Base-by-base conservation (phyloP, 192 early-diverging fungal genomes). In the Rhizoclosmatium sp. region DNA sequence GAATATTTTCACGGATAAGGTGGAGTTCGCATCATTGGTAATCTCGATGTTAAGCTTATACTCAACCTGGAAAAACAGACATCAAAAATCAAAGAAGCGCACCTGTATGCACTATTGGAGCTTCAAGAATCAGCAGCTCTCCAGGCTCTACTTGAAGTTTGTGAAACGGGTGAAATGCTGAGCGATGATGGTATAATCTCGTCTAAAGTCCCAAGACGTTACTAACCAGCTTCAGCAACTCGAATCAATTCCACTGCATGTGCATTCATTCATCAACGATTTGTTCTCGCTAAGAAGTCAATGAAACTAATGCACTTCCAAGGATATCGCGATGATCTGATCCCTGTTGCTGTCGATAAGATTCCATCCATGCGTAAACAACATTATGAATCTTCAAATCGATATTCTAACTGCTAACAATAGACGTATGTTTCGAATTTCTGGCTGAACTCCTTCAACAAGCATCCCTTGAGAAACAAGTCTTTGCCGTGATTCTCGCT, bases 401-500 rank as follows among this genome's bases (percentile, higher is more conserved):
- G 40, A 69, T 16, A 42, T 47, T 60, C 41, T 21, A 5, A 58
- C 7, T 71, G 39, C 45, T 41, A 40, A 44, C 39, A 51, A 49
- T 51, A 85, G 84, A 85, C 65, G 81, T 85, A 4, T 85, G 84
- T 61, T 78, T 85, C 46, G 81, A 82, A 66, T 82, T 82, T 74
- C 45, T 85, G 5, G 67, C 81, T 3, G 84, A 82, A 56, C 75
- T 85, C 47, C 12, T 82, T 10, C 19, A 12, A 41, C 87, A 88
- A 31, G n/a, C 88, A 88, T 2, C 82, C 42, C 39, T 80, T 0
- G 78, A 85, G 10, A 80, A 83, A 23, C 84, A 86, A 69, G 81
- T 87, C 3, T 91, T 91, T 86, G 89, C 81, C 3, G 65, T 87
- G 47, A 76, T 81, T 7, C 80, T 91, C 16, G 83, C 84, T 4